These are phyloP conservation scores for Rubus parviflorus DNA, from an alignment of 306 rosid genomes.

Conservation along the genomic window DNA sequence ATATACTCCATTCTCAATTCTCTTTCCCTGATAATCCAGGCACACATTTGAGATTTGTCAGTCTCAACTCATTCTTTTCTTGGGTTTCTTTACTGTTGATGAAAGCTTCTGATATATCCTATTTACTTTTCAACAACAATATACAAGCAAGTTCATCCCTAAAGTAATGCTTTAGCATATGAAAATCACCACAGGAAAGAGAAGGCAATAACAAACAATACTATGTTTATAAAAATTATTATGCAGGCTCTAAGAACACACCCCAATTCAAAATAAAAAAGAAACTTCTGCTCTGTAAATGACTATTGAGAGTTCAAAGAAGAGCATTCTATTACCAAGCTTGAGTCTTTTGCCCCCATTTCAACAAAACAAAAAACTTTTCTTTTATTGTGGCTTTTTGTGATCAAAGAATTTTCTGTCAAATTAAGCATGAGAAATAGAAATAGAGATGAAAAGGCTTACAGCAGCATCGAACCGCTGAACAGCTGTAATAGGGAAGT, in stretches of 20 bases:
- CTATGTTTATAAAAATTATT: not conserved
- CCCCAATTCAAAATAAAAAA: not conserved
- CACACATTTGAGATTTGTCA: slow-evolving; percentile 16
- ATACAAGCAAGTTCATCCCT: not conserved
- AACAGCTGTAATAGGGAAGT: slow-evolving; percentile 85
- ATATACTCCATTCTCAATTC: slow-evolving; percentile 89
- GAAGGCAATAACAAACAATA: not conserved
- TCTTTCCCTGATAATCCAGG: slow-evolving; percentile 62
- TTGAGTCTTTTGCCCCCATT: not conserved
- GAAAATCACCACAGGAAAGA: slow-evolving; percentile 11
- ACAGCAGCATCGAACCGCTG: slow-evolving; percentile 94
- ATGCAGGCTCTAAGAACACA: not conserved
- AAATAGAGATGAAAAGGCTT: slow-evolving; percentile 39
- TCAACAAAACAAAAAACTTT: not conserved
- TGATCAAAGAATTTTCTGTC: not conserved
- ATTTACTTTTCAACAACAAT: not conserved
- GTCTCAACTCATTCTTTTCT: slow-evolving; percentile 17
- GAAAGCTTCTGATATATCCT: not conserved
- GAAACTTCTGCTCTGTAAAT: not conserved
- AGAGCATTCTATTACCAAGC: not conserved
- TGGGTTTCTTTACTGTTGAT: not conserved
- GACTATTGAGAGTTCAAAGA: not conserved
- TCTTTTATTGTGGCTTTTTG: not conserved
- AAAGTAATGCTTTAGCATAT: slow-evolving; percentile 17
- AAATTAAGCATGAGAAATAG: not conserved